phyloP scores from a whole-genome alignment of 2,329 filamentous ascomycete genomes.

The Trichoderma koningii region DNA sequence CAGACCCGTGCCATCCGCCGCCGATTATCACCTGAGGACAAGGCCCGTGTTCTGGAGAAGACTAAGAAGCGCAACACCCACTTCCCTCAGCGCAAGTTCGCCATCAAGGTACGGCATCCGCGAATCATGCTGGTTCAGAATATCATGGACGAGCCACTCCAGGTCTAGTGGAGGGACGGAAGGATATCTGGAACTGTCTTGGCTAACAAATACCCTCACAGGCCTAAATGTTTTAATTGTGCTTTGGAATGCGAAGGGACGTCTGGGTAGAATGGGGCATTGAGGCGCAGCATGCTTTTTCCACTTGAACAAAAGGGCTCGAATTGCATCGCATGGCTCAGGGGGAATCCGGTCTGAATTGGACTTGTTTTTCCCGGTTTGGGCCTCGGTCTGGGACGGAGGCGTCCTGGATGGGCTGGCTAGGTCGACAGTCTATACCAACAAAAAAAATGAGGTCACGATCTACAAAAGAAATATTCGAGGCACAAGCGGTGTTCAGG shows the following conservation, averaged over 20 bases:
- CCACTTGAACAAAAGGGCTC: conserved; percentile 38
- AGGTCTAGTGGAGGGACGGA: no score
- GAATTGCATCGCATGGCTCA: conserved; percentile 46
- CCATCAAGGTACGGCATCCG: conserved; percentile 79
- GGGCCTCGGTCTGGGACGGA: conserved; percentile 42
- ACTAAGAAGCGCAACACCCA: conserved; percentile 93
- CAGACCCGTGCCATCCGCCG: conserved; percentile 97
- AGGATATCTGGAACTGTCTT: background rate
- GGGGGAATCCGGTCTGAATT: conserved; percentile 43
- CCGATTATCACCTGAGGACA: conserved; percentile 90
- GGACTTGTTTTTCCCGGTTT: conserved; percentile 42
- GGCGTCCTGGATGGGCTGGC: conserved; percentile 38
- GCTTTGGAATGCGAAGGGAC: conserved; percentile 36
- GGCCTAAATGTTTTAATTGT: conserved; percentile 37
- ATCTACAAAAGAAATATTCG: conserved; percentile 33
- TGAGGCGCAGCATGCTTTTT: conserved; percentile 45
- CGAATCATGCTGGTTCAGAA: background rate
- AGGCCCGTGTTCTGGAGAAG: conserved; percentile 82
- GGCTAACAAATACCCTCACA: conserved; percentile 24
- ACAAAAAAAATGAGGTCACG: conserved; percentile 45
- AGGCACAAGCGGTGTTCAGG: conserved; percentile 26
- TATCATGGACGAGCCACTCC: background rate
- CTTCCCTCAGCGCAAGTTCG: conserved; percentile 98
- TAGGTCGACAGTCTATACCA: conserved; percentile 38
- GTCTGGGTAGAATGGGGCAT: conserved; percentile 42